Conservation (phyloP, 768 basidiomycete species). For the Symmetrospora coprosmae region DNA sequence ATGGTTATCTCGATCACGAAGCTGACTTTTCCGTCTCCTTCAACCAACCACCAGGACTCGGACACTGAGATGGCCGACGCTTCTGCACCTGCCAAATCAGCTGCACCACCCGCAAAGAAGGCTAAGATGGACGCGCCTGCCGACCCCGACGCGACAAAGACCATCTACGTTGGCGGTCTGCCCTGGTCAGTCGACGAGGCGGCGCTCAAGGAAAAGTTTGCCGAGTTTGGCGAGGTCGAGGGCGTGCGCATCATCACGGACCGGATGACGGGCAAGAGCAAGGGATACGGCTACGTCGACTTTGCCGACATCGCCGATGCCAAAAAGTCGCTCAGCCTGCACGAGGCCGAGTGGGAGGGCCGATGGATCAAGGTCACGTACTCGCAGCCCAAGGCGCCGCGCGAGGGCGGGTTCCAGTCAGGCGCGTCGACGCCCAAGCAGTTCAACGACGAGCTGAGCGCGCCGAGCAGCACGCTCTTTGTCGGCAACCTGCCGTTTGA, state of each 20-base stretch:
- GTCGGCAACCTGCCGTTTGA: constrained; percentile 81
- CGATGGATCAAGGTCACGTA: constrained; percentile 74
- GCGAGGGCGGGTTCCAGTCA: constrained; percentile 36
- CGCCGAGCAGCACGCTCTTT: constrained; percentile 63
- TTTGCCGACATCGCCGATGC: constrained; percentile 38
- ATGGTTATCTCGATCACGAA: no score
- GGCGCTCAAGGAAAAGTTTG: constrained; percentile 81
- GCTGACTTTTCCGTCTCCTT: no score
- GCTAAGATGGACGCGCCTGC: constrained; percentile 54
- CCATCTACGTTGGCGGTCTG: constrained; percentile 79
- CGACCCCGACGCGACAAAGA: constrained; percentile 42
- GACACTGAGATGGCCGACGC: constrained; percentile 23
- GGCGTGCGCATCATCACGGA: constrained; percentile 65
- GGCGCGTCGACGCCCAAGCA: constrained; percentile 50
- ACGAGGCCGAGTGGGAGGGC: constrained; percentile 82
- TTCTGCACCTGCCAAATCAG: constrained; percentile 18
- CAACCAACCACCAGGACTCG: constrained; percentile 31
- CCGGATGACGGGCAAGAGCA: constrained; percentile 39
- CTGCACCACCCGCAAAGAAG: constrained; percentile 53
- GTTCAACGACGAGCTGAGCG: constrained; percentile 53
- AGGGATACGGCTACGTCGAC: constrained; percentile 42
- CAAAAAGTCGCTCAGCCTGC: constrained; percentile 59
- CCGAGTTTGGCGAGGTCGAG: constrained; percentile 70
- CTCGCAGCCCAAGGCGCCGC: constrained; percentile 44
- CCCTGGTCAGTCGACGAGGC: constrained; percentile 97